Base-by-base conservation (phyloP, 2,329 filamentous ascomycete genomes). In the Triangularia verruculosa region DNA sequence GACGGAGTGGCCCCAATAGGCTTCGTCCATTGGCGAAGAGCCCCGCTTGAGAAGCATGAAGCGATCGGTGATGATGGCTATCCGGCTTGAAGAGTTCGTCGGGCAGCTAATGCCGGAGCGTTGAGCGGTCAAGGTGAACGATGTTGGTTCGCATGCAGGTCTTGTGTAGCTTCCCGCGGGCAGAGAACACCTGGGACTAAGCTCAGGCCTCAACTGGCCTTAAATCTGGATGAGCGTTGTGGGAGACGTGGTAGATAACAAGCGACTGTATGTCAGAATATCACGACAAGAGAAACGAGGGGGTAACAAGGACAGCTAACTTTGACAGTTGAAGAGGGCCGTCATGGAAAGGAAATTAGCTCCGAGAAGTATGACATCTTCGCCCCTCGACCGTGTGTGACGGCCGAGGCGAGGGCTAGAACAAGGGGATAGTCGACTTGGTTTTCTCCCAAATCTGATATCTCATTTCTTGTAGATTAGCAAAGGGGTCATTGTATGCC, bases 91-190 rank as follows among this genome's bases (percentile, higher is more conserved):
- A 34, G 22, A n/a, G 57, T 52, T 59, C 57, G 57, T 59, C 34
- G 27, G 57, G 39, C 39, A 47, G 39, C 39, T 47, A 47, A 47
- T 47, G 39, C n/a, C 39, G n/a, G 13, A 52, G 3, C n/a, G 25
- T 28, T 25, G 39, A 43, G 57, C 57, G 57, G 57, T 59, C 57
- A 59, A 59, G 57, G 25, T 24, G 20, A 43, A 12, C 27, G 25
- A 20, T 30, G 24, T 32, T 30, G 57, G 57, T 59, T 59, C 57
- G 22, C 22, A 51, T 52, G 57, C 57, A 59, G n/a, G 57, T 52
- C 24, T 52, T 30, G 57, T 59, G 57, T 59, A 59, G 39, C 34
- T 52, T 59, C 57, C 57, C 57, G 57, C 51, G 15, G 57, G 32
- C 4, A 25, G 43, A 20, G 57, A 59, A 59, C 57, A 2, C 32